A percentile compares a stretch with the other conserved stretches of the same genome.
These are phyloP conservation scores for Russula dissimulans DNA, from an alignment of 768 basidiomycete genomes.

Conservation along the genomic window DNA sequence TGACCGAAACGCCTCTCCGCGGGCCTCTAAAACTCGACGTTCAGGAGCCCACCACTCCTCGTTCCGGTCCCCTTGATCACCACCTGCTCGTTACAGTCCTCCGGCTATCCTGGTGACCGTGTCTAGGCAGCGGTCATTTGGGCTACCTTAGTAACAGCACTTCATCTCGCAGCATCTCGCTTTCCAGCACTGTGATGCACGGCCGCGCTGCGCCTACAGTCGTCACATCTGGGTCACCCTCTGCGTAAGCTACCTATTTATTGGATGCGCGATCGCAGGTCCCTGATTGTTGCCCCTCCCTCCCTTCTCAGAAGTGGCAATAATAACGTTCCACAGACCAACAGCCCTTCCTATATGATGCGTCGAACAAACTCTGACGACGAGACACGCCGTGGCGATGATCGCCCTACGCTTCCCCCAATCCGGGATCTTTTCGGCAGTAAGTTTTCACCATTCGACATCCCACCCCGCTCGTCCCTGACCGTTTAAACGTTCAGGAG, in stretches of 20 bases:
- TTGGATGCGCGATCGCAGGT: neutral
- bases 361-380: constrained; percentile 7
- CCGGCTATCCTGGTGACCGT: constrained; percentile 18
- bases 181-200: neutral
- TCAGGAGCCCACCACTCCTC: neutral
- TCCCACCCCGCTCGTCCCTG: neutral
- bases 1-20: constrained; percentile 6
- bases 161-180: neutral
- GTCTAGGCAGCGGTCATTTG: constrained; percentile 13
- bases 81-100: neutral
- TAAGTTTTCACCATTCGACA: neutral
- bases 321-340: neutral
- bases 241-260: constrained; percentile 11
- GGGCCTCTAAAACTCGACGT: constrained; percentile 15
- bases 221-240: constrained; percentile 1
- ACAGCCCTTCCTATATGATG: constrained; percentile 5
- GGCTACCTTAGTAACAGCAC: constrained; percentile 11
- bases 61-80: constrained; percentile 20
- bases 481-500: constrained; percentile 1
- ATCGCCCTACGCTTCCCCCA: constrained; percentile 20
- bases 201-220: neutral
- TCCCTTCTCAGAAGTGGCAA: neutral
- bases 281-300: constrained; percentile 1
- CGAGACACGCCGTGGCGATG: constrained; percentile 15
- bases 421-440: constrained; percentile 19